Conservation (phyloP, 1,139 yeast species). For the Magnusiomyces magnusii region DNA sequence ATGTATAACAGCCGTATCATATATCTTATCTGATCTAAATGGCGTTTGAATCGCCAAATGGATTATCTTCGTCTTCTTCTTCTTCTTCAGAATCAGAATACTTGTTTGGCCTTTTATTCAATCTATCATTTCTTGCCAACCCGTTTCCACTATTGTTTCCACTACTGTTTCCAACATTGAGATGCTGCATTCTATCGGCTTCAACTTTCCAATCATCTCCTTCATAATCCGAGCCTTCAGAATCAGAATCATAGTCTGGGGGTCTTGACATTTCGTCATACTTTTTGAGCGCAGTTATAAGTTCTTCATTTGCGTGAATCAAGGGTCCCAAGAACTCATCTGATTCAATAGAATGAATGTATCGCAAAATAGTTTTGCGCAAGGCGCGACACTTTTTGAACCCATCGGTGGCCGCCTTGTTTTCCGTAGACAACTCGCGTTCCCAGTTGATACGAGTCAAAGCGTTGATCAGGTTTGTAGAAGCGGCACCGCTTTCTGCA, state of each 20-base stretch:
- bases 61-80: slow-evolving; percentile 43
- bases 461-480: slow-evolving; percentile 64
- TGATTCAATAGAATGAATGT: slow-evolving; percentile 68
- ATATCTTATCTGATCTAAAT: slow-evolving; percentile 1
- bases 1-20: too few species aligned
- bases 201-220: slow-evolving; percentile 25
- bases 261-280: slow-evolving; percentile 57
- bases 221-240: slow-evolving; percentile 26
- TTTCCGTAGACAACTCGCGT: slow-evolving; percentile 51
- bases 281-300: slow-evolving; percentile 61
- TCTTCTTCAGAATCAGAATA: slow-evolving; percentile 17
- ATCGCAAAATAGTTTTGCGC: slow-evolving; percentile 69
- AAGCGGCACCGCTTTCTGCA: slow-evolving; percentile 68
- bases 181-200: slow-evolving; percentile 17
- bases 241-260: slow-evolving; percentile 40
- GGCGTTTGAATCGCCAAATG: slow-evolving; percentile 60
- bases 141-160: slow-evolving; percentile 19
- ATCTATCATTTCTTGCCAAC: slow-evolving; percentile 30
- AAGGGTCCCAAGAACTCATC: slow-evolving; percentile 84
- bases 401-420: slow-evolving; percentile 47
- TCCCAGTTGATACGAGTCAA: slow-evolving; percentile 49
- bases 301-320: slow-evolving; percentile 81
- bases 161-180: slow-evolving; percentile 31
- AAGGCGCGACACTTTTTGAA: slow-evolving; percentile 71
- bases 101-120: slow-evolving; percentile 30